phyloP scores from a whole-genome alignment of 2,329 filamentous ascomycete species.

The Aspergillus sp. region DNA sequence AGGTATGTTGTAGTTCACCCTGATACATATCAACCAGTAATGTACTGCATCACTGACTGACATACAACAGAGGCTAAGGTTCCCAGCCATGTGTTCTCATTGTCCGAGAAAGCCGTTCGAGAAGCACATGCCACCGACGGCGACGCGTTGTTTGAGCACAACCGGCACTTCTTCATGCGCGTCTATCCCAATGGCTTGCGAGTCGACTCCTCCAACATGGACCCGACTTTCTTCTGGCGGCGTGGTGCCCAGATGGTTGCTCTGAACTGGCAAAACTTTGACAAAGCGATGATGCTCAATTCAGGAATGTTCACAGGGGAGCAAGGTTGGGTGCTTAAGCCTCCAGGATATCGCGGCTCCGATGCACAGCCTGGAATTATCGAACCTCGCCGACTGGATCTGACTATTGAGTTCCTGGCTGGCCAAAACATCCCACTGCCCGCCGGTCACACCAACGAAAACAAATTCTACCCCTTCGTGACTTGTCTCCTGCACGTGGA shows the following conservation, averaged over 20 bases:
- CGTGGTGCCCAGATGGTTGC: conserved; percentile 89
- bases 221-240: conserved; percentile 82
- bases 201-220: conserved; percentile 81
- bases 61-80: conserved; percentile 47
- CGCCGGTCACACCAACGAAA: conserved; percentile 53
- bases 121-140: conserved; percentile 60
- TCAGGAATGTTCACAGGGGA: conserved; percentile 85
- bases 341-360: conserved; percentile 64
- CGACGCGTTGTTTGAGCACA: conserved; percentile 75
- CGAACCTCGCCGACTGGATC: conserved; percentile 59
- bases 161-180: conserved; percentile 78
- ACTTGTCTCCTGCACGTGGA: conserved; percentile 82
- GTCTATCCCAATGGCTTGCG: conserved; percentile 83
- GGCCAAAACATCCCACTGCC: conserved; percentile 75
- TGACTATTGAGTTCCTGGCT: conserved; percentile 72
- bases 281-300: conserved; percentile 95
- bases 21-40: background rate
- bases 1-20: conserved; percentile 45
- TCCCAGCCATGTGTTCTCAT: conserved; percentile 65
- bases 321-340: conserved; percentile 83
- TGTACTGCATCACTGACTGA: conserved; percentile 2
- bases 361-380: conserved; percentile 38
- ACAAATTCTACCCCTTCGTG: conserved; percentile 70
- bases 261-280: conserved; percentile 89
- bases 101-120: conserved; percentile 65